phyloP scores from a whole-genome alignment of 371 early-diverging fungal genomes.

The Mortierella sp. region DNA sequence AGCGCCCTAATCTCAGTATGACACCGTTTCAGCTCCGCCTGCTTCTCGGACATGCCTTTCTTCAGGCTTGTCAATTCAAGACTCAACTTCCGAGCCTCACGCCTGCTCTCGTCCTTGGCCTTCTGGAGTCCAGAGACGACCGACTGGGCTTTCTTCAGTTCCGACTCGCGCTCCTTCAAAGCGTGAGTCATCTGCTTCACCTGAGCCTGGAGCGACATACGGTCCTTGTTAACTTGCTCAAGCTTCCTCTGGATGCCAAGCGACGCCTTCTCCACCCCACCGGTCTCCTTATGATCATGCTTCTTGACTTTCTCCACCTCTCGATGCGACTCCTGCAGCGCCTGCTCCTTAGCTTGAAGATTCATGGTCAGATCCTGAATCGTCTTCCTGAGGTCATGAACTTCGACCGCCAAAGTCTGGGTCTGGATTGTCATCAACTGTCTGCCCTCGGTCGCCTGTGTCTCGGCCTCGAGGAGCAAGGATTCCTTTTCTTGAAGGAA shows the following conservation, averaged over 20 bases:
- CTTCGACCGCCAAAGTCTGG: conserved; percentile 4
- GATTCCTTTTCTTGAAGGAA: conserved; percentile 17
- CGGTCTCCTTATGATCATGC: neutral
- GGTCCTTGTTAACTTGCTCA: neutral
- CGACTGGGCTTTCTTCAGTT: neutral
- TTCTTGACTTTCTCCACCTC: neutral
- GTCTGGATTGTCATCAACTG: neutral
- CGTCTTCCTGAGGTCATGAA: neutral
- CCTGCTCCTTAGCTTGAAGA: neutral
- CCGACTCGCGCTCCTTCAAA: neutral
- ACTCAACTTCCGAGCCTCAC: neutral
- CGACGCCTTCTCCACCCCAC: neutral
- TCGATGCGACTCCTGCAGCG: neutral
- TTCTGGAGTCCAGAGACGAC: conserved; percentile 7
- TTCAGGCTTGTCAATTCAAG: conserved; percentile 1
- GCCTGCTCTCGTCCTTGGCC: neutral
- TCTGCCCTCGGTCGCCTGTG: neutral
- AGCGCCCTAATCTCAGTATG: conserved; percentile 10
- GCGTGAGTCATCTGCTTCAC: neutral
- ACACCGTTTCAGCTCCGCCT: conserved; percentile 7
- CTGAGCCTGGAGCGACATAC: conserved; percentile 1
- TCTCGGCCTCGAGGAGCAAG: conserved; percentile 7
- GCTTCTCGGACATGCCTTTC: neutral
- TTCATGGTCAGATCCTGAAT: neutral
- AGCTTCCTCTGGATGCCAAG: neutral